Evolutionary conservation across 176 grass and related monocot genomes (phyloP), one percentile per base, ranked within the genome.

Genomic region (Carex littledalei): DNA sequence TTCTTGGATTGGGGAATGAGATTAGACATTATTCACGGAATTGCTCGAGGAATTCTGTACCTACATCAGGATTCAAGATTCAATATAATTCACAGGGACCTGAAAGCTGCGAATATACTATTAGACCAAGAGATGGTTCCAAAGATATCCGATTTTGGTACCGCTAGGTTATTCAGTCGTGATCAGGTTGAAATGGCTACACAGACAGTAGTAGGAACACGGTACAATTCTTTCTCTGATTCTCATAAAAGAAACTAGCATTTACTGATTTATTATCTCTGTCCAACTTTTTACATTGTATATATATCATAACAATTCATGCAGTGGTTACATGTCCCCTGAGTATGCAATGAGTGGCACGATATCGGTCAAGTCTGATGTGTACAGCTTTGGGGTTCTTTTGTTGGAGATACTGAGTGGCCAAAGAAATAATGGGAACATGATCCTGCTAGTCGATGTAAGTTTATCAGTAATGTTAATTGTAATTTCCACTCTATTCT

Each of bases 141-240:
- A 12, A 95, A 95, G 85, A 91, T 95, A 68, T 95, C 93, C 0
- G 89, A 95, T 24, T 95, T 95, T 1, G 90, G 90, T 20, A 92
- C 85, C 9, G 90, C 88, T 4, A 84, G 59, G 79, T 41, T 49
- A 5, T 92, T 94, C 70, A 85, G n/a, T 57, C 6, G 64, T 4
- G 72, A 81, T 12, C 70, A 45, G 8, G 31, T 55, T 3, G 88
- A 94, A 15, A 85, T 79, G 11, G 49, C 81, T 68, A 94, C 91
- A 0, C 52, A 37, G 1, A 92, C 8, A 9, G 77, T 90, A 17
- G 75, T 94, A 10, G 88, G 88, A 39, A 94, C 90, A 18, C 16
- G 6, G 93, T 91, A 90, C 13, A 60, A 7, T 3, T 80, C 37
- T 18, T 57, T 37, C 24, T 6, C 3, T 35, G 13, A 41, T 56